Conservation (phyloP, 2,329 filamentous ascomycete genomes). For the Emmonsia crescens region DNA sequence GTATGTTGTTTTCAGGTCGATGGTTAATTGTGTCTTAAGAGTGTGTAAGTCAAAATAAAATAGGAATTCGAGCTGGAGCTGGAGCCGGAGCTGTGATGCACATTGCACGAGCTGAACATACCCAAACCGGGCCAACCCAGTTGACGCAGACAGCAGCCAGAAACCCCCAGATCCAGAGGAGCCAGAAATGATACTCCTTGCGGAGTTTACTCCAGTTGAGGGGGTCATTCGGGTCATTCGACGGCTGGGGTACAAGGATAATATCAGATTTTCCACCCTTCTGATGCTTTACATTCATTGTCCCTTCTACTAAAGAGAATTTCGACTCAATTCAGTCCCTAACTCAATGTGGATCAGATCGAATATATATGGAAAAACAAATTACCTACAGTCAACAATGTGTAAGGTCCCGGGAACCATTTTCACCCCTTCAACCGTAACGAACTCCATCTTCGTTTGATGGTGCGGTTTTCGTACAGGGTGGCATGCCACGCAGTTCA, state of each 20-base stretch:
- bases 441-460: constrained; percentile 8
- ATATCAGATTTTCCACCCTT: constrained; percentile 11
- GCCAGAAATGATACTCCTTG: constrained; percentile 14
- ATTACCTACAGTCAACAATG: constrained; percentile 11
- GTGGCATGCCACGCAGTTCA: not conserved
- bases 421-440: constrained; percentile 10
- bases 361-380: not conserved
- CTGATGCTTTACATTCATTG: constrained; percentile 12
- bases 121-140: constrained; percentile 13
- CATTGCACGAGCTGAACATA: constrained; percentile 2
- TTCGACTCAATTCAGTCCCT: not conserved
- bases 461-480: not conserved
- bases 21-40: constrained; percentile 9
- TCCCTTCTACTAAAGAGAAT: constrained; percentile 9
- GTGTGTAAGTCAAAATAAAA: not conserved
- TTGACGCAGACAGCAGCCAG: constrained; percentile 11
- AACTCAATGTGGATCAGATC: not conserved
- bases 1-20: constrained; percentile 10
- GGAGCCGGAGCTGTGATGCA: not conserved
- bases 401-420: constrained; percentile 13
- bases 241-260: constrained; percentile 30
- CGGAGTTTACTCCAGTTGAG: constrained; percentile 25
- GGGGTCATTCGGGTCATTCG: constrained; percentile 28
- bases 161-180: constrained; percentile 14
- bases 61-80: not conserved